Conservation (phyloP, 2,329 filamentous ascomycete genomes). For the Fusarium anguioides region DNA sequence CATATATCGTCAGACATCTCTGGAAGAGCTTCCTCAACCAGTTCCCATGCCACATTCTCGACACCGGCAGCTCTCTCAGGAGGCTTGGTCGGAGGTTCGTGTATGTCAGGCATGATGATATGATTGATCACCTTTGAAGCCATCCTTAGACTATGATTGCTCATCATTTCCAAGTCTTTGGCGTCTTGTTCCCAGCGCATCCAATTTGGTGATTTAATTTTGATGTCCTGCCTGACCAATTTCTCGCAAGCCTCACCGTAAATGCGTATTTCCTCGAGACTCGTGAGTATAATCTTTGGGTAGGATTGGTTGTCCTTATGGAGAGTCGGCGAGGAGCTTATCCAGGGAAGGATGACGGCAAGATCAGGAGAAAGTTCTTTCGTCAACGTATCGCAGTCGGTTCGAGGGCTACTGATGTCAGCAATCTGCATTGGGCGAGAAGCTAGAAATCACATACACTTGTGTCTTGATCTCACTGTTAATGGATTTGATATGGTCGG, state of each 20-base stretch:
- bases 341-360: conserved; percentile 35
- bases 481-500: conserved; percentile 38
- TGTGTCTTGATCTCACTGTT: conserved; percentile 26
- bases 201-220: conserved; percentile 43
- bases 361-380: conserved; percentile 24
- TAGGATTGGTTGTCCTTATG: not conserved
- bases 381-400: not conserved
- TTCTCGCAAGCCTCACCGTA: conserved; percentile 41
- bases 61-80: conserved; percentile 41
- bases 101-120: conserved; percentile 43
- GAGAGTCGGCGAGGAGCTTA: not conserved
- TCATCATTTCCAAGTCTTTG: conserved; percentile 46
- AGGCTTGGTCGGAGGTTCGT: conserved; percentile 4
- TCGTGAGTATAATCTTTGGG: conserved; percentile 17
- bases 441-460: conserved; percentile 16
- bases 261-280: conserved; percentile 36
- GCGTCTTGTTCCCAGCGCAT: conserved; percentile 51
- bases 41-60: conserved; percentile 50
- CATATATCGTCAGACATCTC: conserved; percentile 44
- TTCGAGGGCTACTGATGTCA: conserved; percentile 9
- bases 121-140: conserved; percentile 42
- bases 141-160: conserved; percentile 41
- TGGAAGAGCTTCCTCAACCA: conserved; percentile 45
- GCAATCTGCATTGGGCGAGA: not conserved
- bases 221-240: conserved; percentile 25